phyloP scores from a whole-genome alignment of 805 yeast genomes.

The Schwanniomyces vanrijiae region DNA sequence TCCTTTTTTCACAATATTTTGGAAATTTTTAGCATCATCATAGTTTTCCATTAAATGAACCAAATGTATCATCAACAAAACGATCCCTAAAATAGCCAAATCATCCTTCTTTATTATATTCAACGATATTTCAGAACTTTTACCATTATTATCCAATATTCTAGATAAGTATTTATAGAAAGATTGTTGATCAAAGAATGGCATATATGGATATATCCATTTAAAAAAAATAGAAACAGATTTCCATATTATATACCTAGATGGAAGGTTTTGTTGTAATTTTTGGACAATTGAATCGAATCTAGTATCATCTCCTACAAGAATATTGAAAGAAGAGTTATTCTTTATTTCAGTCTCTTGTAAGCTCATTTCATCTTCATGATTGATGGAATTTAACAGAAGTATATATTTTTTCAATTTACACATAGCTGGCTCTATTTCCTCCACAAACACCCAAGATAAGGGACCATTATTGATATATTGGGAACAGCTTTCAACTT shows the following conservation, averaged over 20 bases:
- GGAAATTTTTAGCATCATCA: background rate
- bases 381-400: background rate
- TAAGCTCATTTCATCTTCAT: background rate
- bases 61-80: background rate
- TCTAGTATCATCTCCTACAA: background rate
- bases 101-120: background rate
- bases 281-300: background rate
- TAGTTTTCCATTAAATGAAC: background rate
- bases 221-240: background rate
- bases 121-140: background rate
- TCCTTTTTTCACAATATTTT: background rate
- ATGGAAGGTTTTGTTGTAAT: background rate
- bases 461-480: slow-evolving; percentile 2
- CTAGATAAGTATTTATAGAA: background rate
- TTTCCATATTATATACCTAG: background rate
- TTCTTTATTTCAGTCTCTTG: background rate
- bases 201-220: slow-evolving; percentile 1
- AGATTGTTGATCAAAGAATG: slow-evolving; percentile 1
- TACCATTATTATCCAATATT: background rate
- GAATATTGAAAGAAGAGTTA: background rate
- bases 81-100: slow-evolving; percentile 1
- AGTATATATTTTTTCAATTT: background rate
- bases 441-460: slow-evolving; percentile 2
- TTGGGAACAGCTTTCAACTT: background rate
- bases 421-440: background rate